Base-by-base conservation (phyloP, 192 early-diverging fungal species). In the Spinellus fusiger region DNA sequence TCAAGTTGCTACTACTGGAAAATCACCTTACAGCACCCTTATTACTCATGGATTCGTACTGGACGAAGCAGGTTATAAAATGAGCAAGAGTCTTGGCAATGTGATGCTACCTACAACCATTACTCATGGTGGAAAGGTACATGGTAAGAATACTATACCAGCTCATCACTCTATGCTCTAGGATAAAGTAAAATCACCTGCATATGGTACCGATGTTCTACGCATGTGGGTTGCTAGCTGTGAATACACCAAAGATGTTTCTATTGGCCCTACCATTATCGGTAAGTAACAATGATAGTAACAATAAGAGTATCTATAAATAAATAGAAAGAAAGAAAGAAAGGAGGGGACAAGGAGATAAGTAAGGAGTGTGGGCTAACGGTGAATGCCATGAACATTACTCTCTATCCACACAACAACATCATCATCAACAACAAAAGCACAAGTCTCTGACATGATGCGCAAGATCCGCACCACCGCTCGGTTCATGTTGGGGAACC, bases 21-120 rank as follows among this genome's bases (percentile, higher is more conserved):
- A 85, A 44, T 68, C 83, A 0, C 91, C 90, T 5, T 93, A 82
- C 74, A 73, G 70, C 6, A 77, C 78, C 3, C 59, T 93, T 44
- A 70, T 92, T 53, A 91, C 89, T 0, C 91, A 93, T 58, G 91
- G 89, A n/a, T 91, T 93, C 66, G 75, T 88, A 34, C 70, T 90
- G 56, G 91, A 93, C 71, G 86, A 85, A 56, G 68, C 84, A 22
- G 87, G 89, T 3, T 79, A 80, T 56, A 93, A 93, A 61, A 90
- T 91, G 88, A 86, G 87, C 64, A 93, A 93, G 71, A 88, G 86
- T 18, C 52, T 90, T 34, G 91, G 91, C 26, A 93, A 93, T 65
- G 83, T 81, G 15, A 66, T 93, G 7, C 84, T 80, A 5, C 89
- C 91, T 4, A 64, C 69, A 28, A 38, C 64, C 16, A 79, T 93